Evolutionary conservation across 768 basidiomycete species (phyloP), one percentile per base, ranked within the genome.

Genomic region (Rhizopogon roseolus): DNA sequence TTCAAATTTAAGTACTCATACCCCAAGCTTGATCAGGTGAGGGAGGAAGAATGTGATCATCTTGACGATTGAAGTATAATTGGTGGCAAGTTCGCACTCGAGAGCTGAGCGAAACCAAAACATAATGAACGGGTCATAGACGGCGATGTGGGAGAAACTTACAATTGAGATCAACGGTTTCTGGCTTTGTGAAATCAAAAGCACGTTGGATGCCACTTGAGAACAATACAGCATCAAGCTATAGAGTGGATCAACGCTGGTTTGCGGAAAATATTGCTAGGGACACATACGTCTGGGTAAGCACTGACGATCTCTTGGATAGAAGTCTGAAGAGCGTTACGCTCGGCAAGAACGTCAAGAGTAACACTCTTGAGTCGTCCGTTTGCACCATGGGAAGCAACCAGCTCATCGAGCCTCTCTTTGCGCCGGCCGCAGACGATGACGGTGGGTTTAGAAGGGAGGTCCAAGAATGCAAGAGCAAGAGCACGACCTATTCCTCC

Each of bases 191-290:
- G 59, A 83, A 80, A 58, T 78, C 60, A 28, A 76, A 68, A 32
- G 75, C 61, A 54, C 77, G 75, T 60, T 85, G 82, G 5, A 84
- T 66, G 0, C 82, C 81, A 5, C 82, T 78, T 32, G 74, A 70
- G 42, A 84, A 68, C 8, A 85, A 65, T 42, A 85, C 66, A 0
- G 80, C 73, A 61, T 86, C 83, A 34, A 84, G 65, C 84, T 85
- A 57, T 16, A 44, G n/a, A 44, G 8, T 13, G 11, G 14, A 10
- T 48, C 41, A 54, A 16, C 14, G 2, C 37, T 32, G 0, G 16
- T n/a, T 6, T 36, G 32, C 22, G 22, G 19, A 19, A 16, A 3
- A 22, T 16, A 27, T 16, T 43, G 16, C 2, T 39, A 42, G 19
- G 25, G 9, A 54, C 9, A 62, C 75, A 10, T 55, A 81, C 83